phyloP scores from a whole-genome alignment of 352 stramenopile genomes.

The Globisporangium spinosum region DNA sequence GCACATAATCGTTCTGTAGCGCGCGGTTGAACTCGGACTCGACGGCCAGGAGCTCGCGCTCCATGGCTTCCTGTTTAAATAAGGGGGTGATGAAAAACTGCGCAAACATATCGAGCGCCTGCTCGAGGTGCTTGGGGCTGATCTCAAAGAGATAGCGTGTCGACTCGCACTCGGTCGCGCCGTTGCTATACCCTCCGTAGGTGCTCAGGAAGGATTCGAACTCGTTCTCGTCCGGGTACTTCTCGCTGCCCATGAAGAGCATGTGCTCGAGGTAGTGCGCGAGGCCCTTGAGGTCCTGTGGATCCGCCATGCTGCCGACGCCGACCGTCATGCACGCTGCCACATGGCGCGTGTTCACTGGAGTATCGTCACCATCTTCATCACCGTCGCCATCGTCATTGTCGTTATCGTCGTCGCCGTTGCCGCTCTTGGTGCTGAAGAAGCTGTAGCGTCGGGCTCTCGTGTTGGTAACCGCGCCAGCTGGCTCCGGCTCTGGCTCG shows the following conservation, averaged over 20 bases:
- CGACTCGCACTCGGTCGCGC: constrained; percentile 87
- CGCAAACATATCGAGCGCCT: constrained; percentile 88
- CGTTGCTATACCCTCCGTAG: constrained; percentile 89
- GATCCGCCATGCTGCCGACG: constrained; percentile 60
- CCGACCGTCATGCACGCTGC: constrained; percentile 55
- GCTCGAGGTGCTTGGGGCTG: constrained; percentile 33
- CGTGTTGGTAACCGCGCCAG: not conserved
- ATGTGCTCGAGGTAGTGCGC: constrained; percentile 92
- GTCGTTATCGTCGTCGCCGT: constrained; percentile 17
- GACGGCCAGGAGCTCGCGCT: constrained; percentile 73
- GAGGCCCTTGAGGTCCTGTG: constrained; percentile 47
- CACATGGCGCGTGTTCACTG: constrained; percentile 25
- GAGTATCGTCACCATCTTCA: constrained; percentile 13
- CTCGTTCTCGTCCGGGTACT: constrained; percentile 90
- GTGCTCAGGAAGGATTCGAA: constrained; percentile 87
- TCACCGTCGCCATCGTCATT: constrained; percentile 18
- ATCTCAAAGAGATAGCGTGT: constrained; percentile 92
- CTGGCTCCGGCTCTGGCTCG: constrained; percentile 1
- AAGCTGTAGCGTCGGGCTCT: constrained; percentile 17
- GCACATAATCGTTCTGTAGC: constrained; percentile 55
- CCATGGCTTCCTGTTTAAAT: constrained; percentile 67
- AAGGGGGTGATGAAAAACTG: constrained; percentile 90
- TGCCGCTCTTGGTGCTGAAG: constrained; percentile 15
- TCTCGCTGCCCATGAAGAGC: constrained; percentile 90
- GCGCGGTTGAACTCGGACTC: constrained; percentile 84